Evolutionary conservation across 768 basidiomycete species (phyloP).

Genomic region (Leccinum broughii): DNA sequence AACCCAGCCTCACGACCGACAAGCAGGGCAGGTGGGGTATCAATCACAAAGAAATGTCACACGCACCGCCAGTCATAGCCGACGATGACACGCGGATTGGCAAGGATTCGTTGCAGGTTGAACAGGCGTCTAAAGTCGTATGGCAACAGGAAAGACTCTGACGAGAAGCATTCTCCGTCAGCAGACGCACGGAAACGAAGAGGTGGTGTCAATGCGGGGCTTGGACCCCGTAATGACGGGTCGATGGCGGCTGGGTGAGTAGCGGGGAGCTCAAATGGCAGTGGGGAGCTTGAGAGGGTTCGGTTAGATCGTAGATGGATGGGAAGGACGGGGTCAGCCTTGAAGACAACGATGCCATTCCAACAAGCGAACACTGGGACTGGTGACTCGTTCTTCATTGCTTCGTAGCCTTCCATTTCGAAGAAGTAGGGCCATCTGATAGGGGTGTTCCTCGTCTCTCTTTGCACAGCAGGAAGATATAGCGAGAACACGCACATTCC

Average conservation of each 20-base stretch:
- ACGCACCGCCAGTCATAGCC: conserved; percentile 38
- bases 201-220: conserved; percentile 22
- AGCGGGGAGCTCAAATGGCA: conserved; percentile 17
- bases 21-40: not conserved
- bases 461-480: not conserved
- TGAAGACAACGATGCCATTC: conserved; percentile 46
- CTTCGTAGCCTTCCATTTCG: conserved; percentile 36
- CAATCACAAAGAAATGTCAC: not conserved
- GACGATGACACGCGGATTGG: conserved; percentile 41
- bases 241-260: conserved; percentile 18
- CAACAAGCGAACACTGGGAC: conserved; percentile 47
- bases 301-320: conserved; percentile 37
- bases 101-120: conserved; percentile 36
- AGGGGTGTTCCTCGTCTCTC: not conserved
- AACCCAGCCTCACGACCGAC: not conserved
- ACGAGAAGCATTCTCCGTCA: conserved; percentile 24
- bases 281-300: conserved; percentile 36
- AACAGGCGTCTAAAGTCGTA: conserved; percentile 44
- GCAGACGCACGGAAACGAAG: conserved; percentile 18
- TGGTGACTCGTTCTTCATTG: conserved; percentile 39
- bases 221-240: conserved; percentile 13
- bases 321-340: conserved; percentile 43
- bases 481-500: conserved; percentile 6
- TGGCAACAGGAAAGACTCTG: conserved; percentile 43
- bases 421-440: conserved; percentile 43